Evolutionary conservation across 331 rosid genomes (phyloP), one percentile per base, ranked within the genome.

Genomic region (Quercus phellos): DNA sequence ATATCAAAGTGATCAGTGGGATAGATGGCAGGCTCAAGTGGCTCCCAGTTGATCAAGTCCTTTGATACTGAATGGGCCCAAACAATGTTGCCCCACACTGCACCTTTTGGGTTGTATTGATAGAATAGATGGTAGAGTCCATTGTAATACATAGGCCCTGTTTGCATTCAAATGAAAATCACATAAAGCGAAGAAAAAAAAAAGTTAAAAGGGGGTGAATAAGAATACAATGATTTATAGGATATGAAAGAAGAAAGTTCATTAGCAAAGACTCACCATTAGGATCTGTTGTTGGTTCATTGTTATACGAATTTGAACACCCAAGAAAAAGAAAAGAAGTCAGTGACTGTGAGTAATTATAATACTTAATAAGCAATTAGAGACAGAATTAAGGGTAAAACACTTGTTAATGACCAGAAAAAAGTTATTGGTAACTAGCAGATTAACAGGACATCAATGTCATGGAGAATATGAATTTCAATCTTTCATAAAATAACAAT

Each of bases 11-110:
- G 81, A 35, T 85, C 83, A 5, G 86, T 81, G 17, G 91, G 89
- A 56, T 78, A 81, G 6, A 88, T 27, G 0, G 89, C 91, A 0
- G 29, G 82, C 43, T 81, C 86, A 4, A 88, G 59, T 3, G 71
- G 7, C 24, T 77, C 9, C 91, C 91, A 88, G 2, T 85, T 85
- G 67, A 88, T 70, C 0, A 88, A 74, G 68, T 85, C 91, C 68
- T n/a, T 85, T 55, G 91, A 88, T 0, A 88, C 74, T 6, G 91
- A 76, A 55, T 88, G 89, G 7, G 91, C 91, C 91, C 91, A 88
- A 50, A 85, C 89, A 4, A 88, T 88, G 78, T 88, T 88, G 0
- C 91, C 91, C 91, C 91, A 88, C 8, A 85, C 89, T 0, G 89
- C 68, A 1, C 91, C 91, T 0, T 83, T 79, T 1, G 91, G 91